A percentile compares a stretch with the other conserved stretches of the same genome.
Evolutionary conservation across 352 stramenopile genomes (phyloP).

Genomic region (Globisporangium ultimum): DNA sequence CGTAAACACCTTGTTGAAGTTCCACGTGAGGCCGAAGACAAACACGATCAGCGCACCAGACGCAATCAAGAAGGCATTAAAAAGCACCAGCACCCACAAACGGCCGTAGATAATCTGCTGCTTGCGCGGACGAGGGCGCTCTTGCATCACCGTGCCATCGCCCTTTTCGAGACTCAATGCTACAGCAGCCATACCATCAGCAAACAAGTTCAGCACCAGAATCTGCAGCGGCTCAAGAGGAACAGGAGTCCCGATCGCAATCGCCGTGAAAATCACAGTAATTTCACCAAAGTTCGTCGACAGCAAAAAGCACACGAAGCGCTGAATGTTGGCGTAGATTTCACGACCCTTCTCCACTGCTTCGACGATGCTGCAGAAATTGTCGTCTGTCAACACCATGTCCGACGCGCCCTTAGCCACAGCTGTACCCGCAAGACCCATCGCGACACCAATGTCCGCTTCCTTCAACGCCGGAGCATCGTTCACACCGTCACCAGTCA

Average conservation of each 20-base stretch:
- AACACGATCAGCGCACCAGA: constrained; percentile 44
- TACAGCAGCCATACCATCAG: constrained; percentile 87
- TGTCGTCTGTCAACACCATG: constrained; percentile 98
- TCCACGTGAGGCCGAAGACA: constrained; percentile 67
- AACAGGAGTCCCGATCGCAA: constrained; percentile 55
- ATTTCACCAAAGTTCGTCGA: constrained; percentile 97
- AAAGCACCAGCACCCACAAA: constrained; percentile 53
- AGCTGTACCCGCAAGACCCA: constrained; percentile 96
- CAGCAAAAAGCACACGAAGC: constrained; percentile 98
- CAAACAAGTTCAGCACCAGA: constrained; percentile 98
- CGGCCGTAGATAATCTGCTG: constrained; percentile 53
- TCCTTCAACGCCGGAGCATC: constrained; percentile 96
- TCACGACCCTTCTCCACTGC: constrained; percentile 95
- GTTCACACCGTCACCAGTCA: constrained; percentile 98
- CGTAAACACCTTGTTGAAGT: constrained; percentile 46
- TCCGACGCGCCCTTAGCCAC: constrained; percentile 98
- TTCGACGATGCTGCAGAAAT: constrained; percentile 97
- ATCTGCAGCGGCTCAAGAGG: constrained; percentile 97
- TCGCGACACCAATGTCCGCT: constrained; percentile 94
- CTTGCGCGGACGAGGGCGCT: constrained; percentile 53
- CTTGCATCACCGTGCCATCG: constrained; percentile 59
- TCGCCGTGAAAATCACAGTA: constrained; percentile 72
- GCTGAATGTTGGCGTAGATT: constrained; percentile 98
- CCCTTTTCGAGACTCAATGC: constrained; percentile 73
- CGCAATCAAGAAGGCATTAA: constrained; percentile 56